A percentile compares a stretch with the other conserved stretches of the same genome.
phyloP scores from a whole-genome alignment of 2,329 filamentous ascomycete genomes.

The Orbilia blumenaviensis region DNA sequence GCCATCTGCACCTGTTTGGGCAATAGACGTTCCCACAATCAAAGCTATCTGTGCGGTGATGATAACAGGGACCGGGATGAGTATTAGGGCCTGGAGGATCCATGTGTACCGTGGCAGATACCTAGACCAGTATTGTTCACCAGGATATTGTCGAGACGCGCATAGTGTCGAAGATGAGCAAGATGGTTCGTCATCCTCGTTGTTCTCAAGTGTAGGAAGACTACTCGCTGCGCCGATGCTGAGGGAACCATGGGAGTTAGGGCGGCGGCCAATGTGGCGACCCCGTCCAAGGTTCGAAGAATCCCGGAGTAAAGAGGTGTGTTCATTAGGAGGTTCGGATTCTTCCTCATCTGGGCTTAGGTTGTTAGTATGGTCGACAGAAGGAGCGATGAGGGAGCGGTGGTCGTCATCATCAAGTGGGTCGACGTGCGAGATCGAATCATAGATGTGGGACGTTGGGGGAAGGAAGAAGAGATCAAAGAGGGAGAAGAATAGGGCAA shows the following conservation, averaged over 20 bases:
- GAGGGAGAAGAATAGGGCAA: constrained; percentile 76
- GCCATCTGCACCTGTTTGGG: constrained; percentile 87
- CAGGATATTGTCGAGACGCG: constrained; percentile 64
- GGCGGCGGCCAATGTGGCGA: constrained; percentile 45
- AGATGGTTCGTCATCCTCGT: constrained; percentile 57
- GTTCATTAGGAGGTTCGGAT: constrained; percentile 53
- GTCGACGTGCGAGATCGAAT: constrained; percentile 60
- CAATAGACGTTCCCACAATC: constrained; percentile 74
- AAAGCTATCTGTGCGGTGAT: constrained; percentile 80
- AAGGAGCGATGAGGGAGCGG: constrained; percentile 62
- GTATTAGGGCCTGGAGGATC: constrained; percentile 82
- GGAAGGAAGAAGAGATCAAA: constrained; percentile 79
- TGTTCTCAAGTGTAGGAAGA: constrained; percentile 54
- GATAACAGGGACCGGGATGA: constrained; percentile 80
- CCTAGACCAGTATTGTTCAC: constrained; percentile 87
- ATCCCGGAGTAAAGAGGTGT: constrained; percentile 56
- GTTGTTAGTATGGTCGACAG: constrained; percentile 58
- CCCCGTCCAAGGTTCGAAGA: constrained; percentile 41
- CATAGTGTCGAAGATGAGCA: constrained; percentile 12
- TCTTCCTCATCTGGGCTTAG: constrained; percentile 55
- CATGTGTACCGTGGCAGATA: constrained; percentile 81
- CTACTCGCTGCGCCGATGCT: constrained; percentile 41
- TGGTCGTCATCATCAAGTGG: constrained; percentile 58
- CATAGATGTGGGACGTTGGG: constrained; percentile 44
- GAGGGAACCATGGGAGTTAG: constrained; percentile 44